Conservation (phyloP, 495 filamentous ascomycete species). For the Pyrenopolyporus hunteri region DNA sequence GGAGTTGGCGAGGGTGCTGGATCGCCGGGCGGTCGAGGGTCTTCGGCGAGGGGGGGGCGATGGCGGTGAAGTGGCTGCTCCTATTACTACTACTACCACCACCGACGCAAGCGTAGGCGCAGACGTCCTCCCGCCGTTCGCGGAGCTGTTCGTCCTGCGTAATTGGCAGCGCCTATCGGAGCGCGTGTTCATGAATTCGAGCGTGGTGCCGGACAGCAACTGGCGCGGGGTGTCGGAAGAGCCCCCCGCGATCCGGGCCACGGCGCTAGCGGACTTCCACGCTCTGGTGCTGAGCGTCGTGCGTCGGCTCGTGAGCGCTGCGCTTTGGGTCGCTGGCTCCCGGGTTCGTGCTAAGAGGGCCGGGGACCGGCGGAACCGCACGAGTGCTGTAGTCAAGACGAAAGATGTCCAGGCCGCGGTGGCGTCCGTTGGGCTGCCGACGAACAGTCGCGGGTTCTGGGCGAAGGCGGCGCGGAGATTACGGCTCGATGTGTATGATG, state of each 20-base stretch:
- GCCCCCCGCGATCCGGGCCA: constrained; percentile 67
- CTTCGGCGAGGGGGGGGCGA: no score
- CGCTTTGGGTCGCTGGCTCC: constrained; percentile 69
- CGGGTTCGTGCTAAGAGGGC: constrained; percentile 51
- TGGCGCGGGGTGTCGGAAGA: constrained; percentile 65
- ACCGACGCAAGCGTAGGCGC: constrained; percentile 40
- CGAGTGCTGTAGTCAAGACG: constrained; percentile 50
- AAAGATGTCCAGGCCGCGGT: constrained; percentile 72
- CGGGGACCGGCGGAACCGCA: constrained; percentile 37
- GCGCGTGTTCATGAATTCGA: constrained; percentile 79
- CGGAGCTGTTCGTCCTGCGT: constrained; percentile 62
- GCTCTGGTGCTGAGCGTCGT: constrained; percentile 70
- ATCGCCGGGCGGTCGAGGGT: no score
- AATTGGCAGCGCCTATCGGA: constrained; percentile 70
- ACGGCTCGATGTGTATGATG: constrained; percentile 55
- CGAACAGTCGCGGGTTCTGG: constrained; percentile 62
- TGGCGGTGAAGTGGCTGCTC: no score
- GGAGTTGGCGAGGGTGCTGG: constrained; percentile 54
- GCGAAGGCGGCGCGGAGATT: constrained; percentile 63
- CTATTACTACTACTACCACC: not conserved
- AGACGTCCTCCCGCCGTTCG: constrained; percentile 48
- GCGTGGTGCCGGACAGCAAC: constrained; percentile 62
- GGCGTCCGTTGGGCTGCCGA: constrained; percentile 58
- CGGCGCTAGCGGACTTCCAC: constrained; percentile 75
- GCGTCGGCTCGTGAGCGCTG: constrained; percentile 68